Percentiles rank a stretch among this genome's conserved stretches.
phyloP scores from a whole-genome alignment of 139 green algal genomes.

The Micromonas commoda region DNA sequence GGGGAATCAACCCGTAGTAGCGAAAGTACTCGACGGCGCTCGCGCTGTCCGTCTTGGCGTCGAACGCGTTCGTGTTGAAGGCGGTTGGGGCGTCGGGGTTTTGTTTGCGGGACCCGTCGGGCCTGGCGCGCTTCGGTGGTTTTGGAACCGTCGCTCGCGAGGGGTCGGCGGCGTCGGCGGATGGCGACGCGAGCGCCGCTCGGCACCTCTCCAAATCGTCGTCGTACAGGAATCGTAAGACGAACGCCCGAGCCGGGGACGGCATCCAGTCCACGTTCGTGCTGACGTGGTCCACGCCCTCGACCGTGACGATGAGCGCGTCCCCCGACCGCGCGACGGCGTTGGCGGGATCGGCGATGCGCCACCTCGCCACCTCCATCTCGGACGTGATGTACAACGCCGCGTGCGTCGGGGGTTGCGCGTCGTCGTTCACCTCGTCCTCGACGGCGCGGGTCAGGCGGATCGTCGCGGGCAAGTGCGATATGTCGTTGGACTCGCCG shows the following conservation, averaged over 20 bases:
- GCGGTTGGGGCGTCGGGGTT: too few relatives aligned
- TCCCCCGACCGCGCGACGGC: background rate
- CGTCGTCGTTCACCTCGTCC: too few relatives aligned
- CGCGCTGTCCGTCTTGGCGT: constrained; percentile 58
- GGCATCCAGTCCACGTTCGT: background rate
- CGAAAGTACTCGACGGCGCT: constrained; percentile 78
- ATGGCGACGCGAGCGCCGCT: too few relatives aligned
- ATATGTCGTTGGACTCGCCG: background rate
- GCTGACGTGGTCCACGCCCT: background rate
- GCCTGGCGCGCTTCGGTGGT: too few relatives aligned
- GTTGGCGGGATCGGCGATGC: background rate
- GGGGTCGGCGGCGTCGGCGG: too few relatives aligned
- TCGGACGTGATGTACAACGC: background rate
- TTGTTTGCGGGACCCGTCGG: too few relatives aligned
- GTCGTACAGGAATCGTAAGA: background rate
- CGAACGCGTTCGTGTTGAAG: constrained; percentile 25
- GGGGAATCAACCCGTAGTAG: constrained; percentile 67
- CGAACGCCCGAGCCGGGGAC: background rate
- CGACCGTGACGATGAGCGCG: background rate
- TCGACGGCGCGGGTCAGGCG: background rate
- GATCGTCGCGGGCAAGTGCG: background rate
- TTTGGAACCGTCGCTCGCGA: too few relatives aligned
- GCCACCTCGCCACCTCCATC: background rate
- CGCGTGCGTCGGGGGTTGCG: too few relatives aligned
- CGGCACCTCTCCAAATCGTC: background rate